Percentiles rank a stretch among this genome's conserved stretches.
Conservation (phyloP, 768 basidiomycete species). For the Porpolomopsis calyptriformis region DNA sequence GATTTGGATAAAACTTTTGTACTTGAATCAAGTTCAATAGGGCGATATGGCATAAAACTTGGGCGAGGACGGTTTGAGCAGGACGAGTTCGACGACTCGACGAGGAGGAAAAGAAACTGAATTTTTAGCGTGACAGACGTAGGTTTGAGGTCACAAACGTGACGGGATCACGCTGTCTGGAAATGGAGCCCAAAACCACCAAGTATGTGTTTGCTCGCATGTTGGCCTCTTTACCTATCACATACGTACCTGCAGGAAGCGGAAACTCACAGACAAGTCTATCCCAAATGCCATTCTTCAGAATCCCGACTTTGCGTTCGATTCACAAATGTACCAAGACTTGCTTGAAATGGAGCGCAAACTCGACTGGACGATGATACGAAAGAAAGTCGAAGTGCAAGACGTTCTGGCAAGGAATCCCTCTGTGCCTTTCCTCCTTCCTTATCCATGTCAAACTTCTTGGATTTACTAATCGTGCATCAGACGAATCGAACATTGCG, state of each 20-base stretch:
- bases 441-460: background rate
- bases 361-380: conserved; percentile 89
- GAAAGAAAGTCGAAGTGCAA: conserved; percentile 85
- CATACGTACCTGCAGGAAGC: conserved; percentile 34
- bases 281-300: conserved; percentile 70
- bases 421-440: conserved; percentile 34
- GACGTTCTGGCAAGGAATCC: conserved; percentile 72
- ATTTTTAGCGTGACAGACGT: background rate
- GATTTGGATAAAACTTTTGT: conserved; percentile 21
- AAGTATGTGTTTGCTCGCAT: conserved; percentile 24
- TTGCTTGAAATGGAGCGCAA: conserved; percentile 82
- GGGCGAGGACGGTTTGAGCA: conserved; percentile 8
- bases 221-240: background rate
- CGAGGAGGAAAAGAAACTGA: background rate
- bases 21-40: conserved; percentile 31
- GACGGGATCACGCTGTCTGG: background rate
- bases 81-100: conserved; percentile 17
- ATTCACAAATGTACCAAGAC: conserved; percentile 80
- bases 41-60: conserved; percentile 64
- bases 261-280: conserved; percentile 71
- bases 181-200: conserved; percentile 27
- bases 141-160: background rate
- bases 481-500: conserved; percentile 78
- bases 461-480: too few relatives aligned
- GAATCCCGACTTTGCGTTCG: conserved; percentile 63